Evolutionary conservation across 2,329 filamentous ascomycete species (phyloP).

Genomic region (Aquanectria penicillioides): DNA sequence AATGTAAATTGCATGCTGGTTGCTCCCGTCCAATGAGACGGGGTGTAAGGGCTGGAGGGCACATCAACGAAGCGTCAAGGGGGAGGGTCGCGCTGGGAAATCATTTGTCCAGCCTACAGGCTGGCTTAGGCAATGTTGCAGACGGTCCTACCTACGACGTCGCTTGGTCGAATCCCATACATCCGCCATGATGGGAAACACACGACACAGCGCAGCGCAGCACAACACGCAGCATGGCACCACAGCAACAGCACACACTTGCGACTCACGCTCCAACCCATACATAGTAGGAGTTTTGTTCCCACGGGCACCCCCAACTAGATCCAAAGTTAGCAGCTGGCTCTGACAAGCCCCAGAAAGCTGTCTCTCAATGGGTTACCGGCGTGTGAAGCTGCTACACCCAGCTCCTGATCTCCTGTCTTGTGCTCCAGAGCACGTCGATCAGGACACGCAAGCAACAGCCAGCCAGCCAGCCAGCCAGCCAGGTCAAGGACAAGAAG

Average conservation of each 20-base stretch:
- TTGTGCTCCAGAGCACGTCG: constrained; percentile 10
- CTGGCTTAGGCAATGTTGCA: constrained; percentile 8
- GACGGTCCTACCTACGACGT: neutral
- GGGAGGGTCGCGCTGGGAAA: constrained; percentile 23
- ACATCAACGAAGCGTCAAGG: too few relatives aligned
- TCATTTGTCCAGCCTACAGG: constrained; percentile 31
- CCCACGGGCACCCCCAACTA: too few relatives aligned
- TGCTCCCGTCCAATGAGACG: too few relatives aligned
- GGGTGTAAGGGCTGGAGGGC: too few relatives aligned
- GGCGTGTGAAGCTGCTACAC: neutral
- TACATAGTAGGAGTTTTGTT: too few relatives aligned
- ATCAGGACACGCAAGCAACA: constrained; percentile 43
- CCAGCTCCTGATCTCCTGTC: neutral
- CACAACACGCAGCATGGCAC: too few relatives aligned
- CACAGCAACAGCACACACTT: too few relatives aligned
- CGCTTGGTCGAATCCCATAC: neutral
- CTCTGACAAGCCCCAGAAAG: neutral
- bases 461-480: too few relatives aligned
- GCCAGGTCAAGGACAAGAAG: constrained; percentile 20
- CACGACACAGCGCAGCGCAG: constrained; percentile 4
- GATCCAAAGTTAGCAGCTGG: constrained; percentile 1
- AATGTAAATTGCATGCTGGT: too few relatives aligned
- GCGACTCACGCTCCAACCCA: too few relatives aligned
- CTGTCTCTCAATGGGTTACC: constrained; percentile 5
- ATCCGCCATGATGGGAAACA: constrained; percentile 11